Evolutionary conservation across 2,329 filamentous ascomycete genomes (phyloP), one percentile per base, ranked within the genome.

Genomic region (Colletotrichum sp.): DNA sequence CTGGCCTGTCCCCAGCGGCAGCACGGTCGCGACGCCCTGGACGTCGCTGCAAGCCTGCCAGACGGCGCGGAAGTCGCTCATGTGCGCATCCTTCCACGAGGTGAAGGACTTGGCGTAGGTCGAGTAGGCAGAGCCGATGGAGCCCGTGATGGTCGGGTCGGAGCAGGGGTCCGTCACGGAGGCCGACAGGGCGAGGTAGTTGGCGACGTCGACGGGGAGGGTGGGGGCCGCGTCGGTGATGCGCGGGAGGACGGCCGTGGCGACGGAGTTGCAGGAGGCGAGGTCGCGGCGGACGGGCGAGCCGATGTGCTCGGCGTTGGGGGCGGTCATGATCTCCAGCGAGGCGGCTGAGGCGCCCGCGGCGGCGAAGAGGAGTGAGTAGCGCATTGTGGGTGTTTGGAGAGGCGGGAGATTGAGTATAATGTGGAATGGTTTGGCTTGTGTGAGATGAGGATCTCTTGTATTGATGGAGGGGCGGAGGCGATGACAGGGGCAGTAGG

Each of bases 31-130:
- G 15, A 76, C 56, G 16, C 73, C 79, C 25, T 80, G 80, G 12
- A 82, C 80, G n/a, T 83, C 81, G 69, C 76, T 80, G 71, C 81
- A 83, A 10, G 81, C 81, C 1, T 78, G 70, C 36, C 79, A 30
- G 7, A 83, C 61, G 48, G 76, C 76, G 6, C 75, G 76, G 22
- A 81, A 39, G 1, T 76, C 78, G 4, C 68, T 74, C 32, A 61
- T 72, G 28, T 80, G 74, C 10, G 76, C 77, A 0, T 62, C 55
- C 39, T 79, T 78, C 80, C 80, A 83, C 64, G 78, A 79, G 15
- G 78, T 74, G 10, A 80, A 70, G 12, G 74, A 65, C 8, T 73
- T 73, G 18, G 74, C 77, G 36, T 78, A 83, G 6, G 78, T 80
- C 3, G 79, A 78, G 76, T 80, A 82, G 22, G 80, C 81, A 1